These are phyloP conservation scores for Myxozyma geophila DNA, from an alignment of 805 yeast species.

Conservation along the genomic window DNA sequence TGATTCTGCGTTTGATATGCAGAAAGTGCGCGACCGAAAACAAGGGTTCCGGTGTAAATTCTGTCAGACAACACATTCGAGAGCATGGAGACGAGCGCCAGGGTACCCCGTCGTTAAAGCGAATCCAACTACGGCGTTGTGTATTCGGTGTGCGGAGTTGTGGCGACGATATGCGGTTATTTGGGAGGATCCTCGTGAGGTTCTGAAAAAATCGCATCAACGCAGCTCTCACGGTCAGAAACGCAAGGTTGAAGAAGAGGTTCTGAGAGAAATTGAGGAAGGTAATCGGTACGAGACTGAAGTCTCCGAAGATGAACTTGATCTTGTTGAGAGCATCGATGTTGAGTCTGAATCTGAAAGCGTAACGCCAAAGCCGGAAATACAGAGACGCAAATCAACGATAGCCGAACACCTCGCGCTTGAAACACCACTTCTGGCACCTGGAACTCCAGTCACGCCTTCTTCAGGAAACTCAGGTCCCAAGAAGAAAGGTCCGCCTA, in stretches of 20 bases:
- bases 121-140: slow-evolving; percentile 60
- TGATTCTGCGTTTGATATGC: slow-evolving; percentile 69
- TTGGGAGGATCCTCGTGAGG: slow-evolving; percentile 82
- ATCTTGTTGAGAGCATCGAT: background rate
- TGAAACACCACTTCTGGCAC: background rate
- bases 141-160: slow-evolving; percentile 82
- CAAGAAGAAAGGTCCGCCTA: slow-evolving; percentile 11
- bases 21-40: slow-evolving; percentile 51
- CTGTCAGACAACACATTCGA: slow-evolving; percentile 62
- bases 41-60: slow-evolving; percentile 67
- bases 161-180: slow-evolving; percentile 89
- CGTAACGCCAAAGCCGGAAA: slow-evolving; percentile 32
- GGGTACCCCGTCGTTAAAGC: slow-evolving; percentile 55
- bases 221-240: slow-evolving; percentile 57
- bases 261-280: slow-evolving; percentile 49
- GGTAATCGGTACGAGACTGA: slow-evolving; percentile 41
- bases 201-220: slow-evolving; percentile 52
- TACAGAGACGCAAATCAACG: background rate
- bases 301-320: background rate
- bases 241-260: slow-evolving; percentile 64
- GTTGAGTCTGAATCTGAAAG: slow-evolving; percentile 15
- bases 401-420: background rate
- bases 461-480: background rate
- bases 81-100: slow-evolving; percentile 73
- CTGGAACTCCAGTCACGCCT: slow-evolving; percentile 1